Conservation (phyloP, 306 rosid genomes). For the Ziziphus jujuba region DNA sequence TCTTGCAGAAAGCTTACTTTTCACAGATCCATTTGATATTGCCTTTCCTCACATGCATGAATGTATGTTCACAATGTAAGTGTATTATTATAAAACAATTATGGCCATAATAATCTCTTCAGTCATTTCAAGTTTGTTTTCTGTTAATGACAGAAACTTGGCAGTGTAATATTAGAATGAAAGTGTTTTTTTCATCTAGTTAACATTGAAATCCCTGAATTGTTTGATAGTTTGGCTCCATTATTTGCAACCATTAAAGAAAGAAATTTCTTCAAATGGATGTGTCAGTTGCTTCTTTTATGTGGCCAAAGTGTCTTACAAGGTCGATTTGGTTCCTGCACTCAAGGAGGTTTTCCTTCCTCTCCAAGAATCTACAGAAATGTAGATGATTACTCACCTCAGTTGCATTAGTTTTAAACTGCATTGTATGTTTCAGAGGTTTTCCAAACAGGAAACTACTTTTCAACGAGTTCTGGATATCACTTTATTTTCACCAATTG, state of each 20-base stretch:
- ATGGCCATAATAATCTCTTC: background rate
- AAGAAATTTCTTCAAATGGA: background rate
- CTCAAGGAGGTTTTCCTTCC: background rate
- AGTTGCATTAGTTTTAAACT: background rate
- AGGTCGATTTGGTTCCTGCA: background rate
- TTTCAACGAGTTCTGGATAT: background rate
- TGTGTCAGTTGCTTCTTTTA: background rate
- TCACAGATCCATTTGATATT: conserved; percentile 83
- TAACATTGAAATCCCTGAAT: background rate
- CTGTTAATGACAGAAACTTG: background rate
- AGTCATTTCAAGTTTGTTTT: background rate
- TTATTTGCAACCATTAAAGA: background rate
- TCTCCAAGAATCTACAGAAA: background rate
- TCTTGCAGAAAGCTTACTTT: conserved; percentile 73
- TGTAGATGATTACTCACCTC: background rate
- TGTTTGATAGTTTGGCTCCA: background rate
- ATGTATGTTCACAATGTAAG: conserved; percentile 79
- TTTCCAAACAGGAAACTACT: background rate
- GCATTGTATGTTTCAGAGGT: background rate
- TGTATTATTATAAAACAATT: conserved; percentile 17
- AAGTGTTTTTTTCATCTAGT: background rate
- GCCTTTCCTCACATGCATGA: conserved; percentile 67
- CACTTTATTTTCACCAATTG: background rate
- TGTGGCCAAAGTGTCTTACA: conserved; percentile 1
- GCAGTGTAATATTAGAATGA: background rate